Evolutionary conservation across 495 filamentous ascomycete genomes (phyloP), one percentile per base, ranked within the genome.

Genomic region (Penicillium arizonense): DNA sequence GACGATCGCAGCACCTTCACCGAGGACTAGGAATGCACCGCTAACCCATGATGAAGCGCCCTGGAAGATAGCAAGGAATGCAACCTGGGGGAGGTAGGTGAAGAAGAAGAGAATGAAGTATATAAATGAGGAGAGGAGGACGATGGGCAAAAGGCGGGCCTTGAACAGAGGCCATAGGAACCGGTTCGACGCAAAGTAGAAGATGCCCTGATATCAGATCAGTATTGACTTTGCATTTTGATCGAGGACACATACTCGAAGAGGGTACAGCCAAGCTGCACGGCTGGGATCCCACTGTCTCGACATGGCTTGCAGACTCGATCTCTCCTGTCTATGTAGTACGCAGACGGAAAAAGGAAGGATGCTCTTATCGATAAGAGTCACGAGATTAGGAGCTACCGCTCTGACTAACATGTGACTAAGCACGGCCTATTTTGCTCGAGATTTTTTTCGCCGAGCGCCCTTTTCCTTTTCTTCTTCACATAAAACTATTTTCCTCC

Each of bases 41-140:
- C 79, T 87, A 34, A 86, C 54, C 80, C 82, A 88, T 30, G 84
- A 84, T 2, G 75, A 71, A 5, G 50, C 59, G 5, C 78, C 76
- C 60, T 86, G 84, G 61, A 87, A 87, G 57, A 88, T 70, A 18
- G 82, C 72, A 23, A 87, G 73, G 59, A 87, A 83, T 18, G 82
- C 82, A 16, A 87, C 84, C 55, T 86, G 77, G 0, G 82, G 82
- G 1, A 79, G 73, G 56, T 83, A 85, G 23, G 79, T 68, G 63
- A 82, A 86, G 53, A 85, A 56, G 71, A 86, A 86, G 20, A 87
- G 77, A 44, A 81, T 72, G 13, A 76, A 72, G 50, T 86, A 81
- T 36, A 87, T 78, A 62, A 84, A 83, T 36, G 71, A 60, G 1
- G 82, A 84, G 2, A 87, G 68, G 11, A 87, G 71, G 33, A 83